Base-by-base conservation (phyloP, 2,329 filamentous ascomycete genomes). In the Trichoderma sp. region DNA sequence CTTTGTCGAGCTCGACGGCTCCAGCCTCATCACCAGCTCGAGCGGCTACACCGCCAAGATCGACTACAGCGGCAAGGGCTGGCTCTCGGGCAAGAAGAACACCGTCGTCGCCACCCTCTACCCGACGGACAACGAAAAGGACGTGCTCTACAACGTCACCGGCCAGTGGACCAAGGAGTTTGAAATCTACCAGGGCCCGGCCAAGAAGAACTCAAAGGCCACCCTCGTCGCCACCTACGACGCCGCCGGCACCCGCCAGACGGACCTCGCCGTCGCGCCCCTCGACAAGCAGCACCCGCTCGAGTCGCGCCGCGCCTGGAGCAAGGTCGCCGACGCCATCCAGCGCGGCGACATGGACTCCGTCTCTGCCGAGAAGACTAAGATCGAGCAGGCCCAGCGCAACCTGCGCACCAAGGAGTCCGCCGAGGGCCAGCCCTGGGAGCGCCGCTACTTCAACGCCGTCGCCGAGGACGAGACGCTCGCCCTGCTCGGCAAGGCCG, bases 71-170 rank as follows among this genome's bases (percentile, higher is more conserved):
- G 93, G 94, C 72, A 94, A 92, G 76, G 94, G 94, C 65, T 99
- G 94, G 94, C 78, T 99, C 10, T 93, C 90, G 52, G 95, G 94
- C 70, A 96, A 96, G 83, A 97, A 97, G 82, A 98, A 98, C 80
- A 90, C 85, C 64, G 92, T 98, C 75, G 87, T 82, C 14, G 94
- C 93, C 15, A 83, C 82, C 26, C 76, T 98, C 65, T 93, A 90
- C 79, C 84, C 81, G 17, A 87, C 91, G 77, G 78, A 87, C 80
- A 81, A 82, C 78, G 92, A 89, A 77, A 90, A 90, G 78, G 89
- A 91, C 60, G 84, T 87, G 67, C 81, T 89, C 56, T 97, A 94
- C 82, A 92, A 88, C n/a, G 83, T 90, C 45, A 88, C 92, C 34
- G 95, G 95, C 26, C 92, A 96, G 75, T 99, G 95, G 95, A 96